These are phyloP conservation scores for Sphagnum contortum DNA, from an alignment of 225 moss, liverwort and hornwort genomes.

Conservation along the genomic window DNA sequence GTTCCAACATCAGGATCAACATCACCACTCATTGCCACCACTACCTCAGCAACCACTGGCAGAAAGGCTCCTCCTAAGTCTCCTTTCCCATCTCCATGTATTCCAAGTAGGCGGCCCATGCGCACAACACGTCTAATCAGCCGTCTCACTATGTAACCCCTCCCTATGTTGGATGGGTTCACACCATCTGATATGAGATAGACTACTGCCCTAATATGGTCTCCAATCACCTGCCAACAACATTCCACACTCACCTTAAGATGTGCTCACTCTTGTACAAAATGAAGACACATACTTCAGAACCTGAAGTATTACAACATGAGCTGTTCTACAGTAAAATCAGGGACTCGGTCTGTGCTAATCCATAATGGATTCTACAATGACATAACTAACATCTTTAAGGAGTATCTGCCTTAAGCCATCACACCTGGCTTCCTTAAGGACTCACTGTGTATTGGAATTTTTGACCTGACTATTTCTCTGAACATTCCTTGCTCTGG, in stretches of 20 bases:
- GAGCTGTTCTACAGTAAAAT: too few species aligned
- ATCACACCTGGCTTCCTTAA: too few species aligned
- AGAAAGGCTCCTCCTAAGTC: conserved; percentile 67
- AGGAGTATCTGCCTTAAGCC: too few species aligned
- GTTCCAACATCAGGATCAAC: conserved; percentile 60
- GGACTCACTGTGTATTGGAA: too few species aligned
- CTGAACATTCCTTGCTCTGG: too few species aligned
- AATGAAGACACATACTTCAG: neutral
- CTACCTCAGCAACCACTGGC: conserved; percentile 68
- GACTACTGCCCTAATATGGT: conserved; percentile 85
- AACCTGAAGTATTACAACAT: too few species aligned
- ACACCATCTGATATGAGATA: conserved; percentile 95
- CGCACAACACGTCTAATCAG: conserved; percentile 87
- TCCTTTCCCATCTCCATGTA: conserved; percentile 78
- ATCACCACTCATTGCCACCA: conserved; percentile 58
- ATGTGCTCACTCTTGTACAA: neutral
- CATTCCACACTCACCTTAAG: neutral
- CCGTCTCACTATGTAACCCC: conserved; percentile 77
- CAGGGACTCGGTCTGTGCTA: too few species aligned
- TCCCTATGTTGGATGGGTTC: conserved; percentile 67
- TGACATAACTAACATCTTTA: too few species aligned
- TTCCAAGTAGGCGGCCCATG: conserved; percentile 86
- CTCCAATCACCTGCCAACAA: conserved; percentile 74
- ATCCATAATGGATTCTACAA: too few species aligned
- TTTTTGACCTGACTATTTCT: too few species aligned